Base-by-base conservation (phyloP, 2,329 filamentous ascomycete genomes). In the Graphilbum sp. region DNA sequence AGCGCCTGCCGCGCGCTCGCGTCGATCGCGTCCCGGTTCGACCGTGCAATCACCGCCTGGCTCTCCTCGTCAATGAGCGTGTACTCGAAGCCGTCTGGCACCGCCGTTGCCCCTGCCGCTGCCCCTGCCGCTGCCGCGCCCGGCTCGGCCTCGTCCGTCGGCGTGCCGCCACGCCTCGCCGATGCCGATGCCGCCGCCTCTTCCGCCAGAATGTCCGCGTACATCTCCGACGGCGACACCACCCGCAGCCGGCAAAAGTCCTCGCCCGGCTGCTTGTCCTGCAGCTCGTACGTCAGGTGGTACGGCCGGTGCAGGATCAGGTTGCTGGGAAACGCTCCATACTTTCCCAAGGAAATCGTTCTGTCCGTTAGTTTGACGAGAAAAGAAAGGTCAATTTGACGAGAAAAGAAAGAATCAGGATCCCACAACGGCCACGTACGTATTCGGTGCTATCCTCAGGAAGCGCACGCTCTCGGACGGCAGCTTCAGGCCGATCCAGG, bases 271-370 rank as follows among this genome's bases (percentile, higher is more conserved):
- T 65, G 58, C 50, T 71, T 74, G 49, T 94, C 85, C 45, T 80
- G 70, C 2, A 96, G 67, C 56, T 96, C 88, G 59, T 85, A 98
- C 1, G 87, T 96, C 43, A 92, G 65, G 61, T 94, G 75, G 54
- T 84, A 94, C 0, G 90, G 90, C 8, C 90, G 78, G n/a, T 85
- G 80, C 45, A 98, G 72, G 34, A 98, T 74, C 24, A 90, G 71
- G 53, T 96, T 95, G 37, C 83, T 76, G 15, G 84, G 79, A 53
- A 98, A 95, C 2, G 75, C 75, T 46, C 90, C 90, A 55, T 90
- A 93, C 71, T 95, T 96, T 40, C 86, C 86, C 25, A 96, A 66
- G 2, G 83, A 85, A 46, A 96, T 80, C 33, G 75, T 83, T 31
- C 87, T 95, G 49, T 32, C 17, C 13, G n/a, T n/a, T n/a, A n/a